These are phyloP conservation scores for Murraya paniculata DNA, from an alignment of 345 rosid genomes.

Conservation along the genomic window DNA sequence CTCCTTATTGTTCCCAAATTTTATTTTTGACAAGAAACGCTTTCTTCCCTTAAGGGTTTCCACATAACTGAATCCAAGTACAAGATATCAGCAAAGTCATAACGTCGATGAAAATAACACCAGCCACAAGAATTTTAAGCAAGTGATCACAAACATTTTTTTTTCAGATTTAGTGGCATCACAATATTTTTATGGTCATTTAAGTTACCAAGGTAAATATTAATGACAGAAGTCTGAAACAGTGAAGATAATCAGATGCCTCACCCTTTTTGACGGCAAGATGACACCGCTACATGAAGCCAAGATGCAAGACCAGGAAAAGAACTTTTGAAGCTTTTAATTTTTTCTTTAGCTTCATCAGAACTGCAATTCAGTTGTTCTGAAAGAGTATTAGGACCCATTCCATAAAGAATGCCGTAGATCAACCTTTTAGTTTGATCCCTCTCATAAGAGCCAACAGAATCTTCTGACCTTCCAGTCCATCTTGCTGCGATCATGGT, in stretches of 20 bases:
- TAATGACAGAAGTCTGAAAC: background rate
- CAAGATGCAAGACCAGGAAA: slow-evolving; percentile 89
- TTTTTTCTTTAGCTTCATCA: slow-evolving; percentile 84
- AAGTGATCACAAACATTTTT: background rate
- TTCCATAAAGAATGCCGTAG: slow-evolving; percentile 96
- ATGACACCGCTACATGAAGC: slow-evolving; percentile 65
- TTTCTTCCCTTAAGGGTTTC: slow-evolving; percentile 91
- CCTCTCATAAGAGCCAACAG: slow-evolving; percentile 62
- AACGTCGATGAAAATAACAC: background rate
- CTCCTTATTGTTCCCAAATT: slow-evolving; percentile 73
- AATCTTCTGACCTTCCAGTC: slow-evolving; percentile 70
- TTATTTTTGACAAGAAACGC: slow-evolving; percentile 91
- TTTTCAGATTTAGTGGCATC: background rate
- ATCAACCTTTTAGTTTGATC: slow-evolving; percentile 91
- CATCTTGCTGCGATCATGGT: slow-evolving; percentile 87
- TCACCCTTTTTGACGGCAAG: slow-evolving; percentile 81
- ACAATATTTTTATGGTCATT: background rate
- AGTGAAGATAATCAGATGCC: slow-evolving; percentile 17
- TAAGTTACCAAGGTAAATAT: background rate
- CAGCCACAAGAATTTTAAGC: background rate
- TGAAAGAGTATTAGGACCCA: slow-evolving; percentile 89
- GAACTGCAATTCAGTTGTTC: slow-evolving; percentile 82
- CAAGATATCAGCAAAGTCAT: background rate
- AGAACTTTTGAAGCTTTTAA: slow-evolving; percentile 68
- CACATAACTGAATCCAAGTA: slow-evolving; percentile 58